Evolutionary conservation across 208 protist species (phyloP), one percentile per base, ranked within the genome.

Genomic region (Acanthamoeba healyi): DNA sequence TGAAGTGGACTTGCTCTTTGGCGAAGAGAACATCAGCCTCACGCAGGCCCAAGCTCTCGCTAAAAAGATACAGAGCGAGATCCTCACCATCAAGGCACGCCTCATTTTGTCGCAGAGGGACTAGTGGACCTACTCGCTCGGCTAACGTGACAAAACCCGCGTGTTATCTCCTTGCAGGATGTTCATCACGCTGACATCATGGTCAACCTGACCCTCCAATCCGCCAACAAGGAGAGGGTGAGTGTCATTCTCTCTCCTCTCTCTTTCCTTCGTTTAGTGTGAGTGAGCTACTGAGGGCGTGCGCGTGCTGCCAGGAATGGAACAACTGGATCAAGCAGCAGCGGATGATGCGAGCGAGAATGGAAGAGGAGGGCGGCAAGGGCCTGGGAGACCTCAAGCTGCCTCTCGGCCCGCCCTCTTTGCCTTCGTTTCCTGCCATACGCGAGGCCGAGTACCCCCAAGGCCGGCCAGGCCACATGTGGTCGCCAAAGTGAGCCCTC

Each of bases 361-460:
- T 79, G 70, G 70, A 79, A 24, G 70, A 79, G 70, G 70, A 79
- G 70, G 70, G 70, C 34, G 70, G 70, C 38, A 79, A 79, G 70
- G 70, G 70, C 12, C 70, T 79, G 40, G 70, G 70, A 15, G 70
- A 79, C 32, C 70, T 79, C 40, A 79, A 40, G 70, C 70, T 46
- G 38, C 70, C 36, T 6, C 70, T 46, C 19, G 19, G 22, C 6
- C 70, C 70, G 6, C 61, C 61, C n/a, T 40, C 70, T 9, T 36
- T 79, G 29, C 70, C 70, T 17, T 29, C 70, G 22, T 79, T 49
- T 36, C 70, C 70, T 2, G 32, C 70, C 70, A 79, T 79, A 1
- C 70, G 70, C 36, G 70, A 79, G 40, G 36, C 70, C 32, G 70
- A 79, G 70, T 79, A 79, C 40, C 70, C 70, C 29, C 32, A 79